Evolutionary conservation across 1,139 yeast species (phyloP), one percentile per base, ranked within the genome.

Genomic region (Lodderomyces jiufengensis): DNA sequence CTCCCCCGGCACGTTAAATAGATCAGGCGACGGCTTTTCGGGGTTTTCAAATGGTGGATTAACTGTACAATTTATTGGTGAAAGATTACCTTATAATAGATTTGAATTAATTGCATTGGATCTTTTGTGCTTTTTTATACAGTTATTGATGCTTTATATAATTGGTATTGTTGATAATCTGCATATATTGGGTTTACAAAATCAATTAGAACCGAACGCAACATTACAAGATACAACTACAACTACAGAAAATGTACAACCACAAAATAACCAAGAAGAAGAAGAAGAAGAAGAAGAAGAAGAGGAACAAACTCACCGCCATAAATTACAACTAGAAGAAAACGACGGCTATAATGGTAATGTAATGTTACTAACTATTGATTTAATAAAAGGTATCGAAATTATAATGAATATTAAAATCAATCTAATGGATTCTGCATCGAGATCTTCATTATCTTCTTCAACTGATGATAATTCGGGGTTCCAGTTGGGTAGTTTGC

Each of bases 261-360:
- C 20, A 18, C 10, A 11, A 11, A 21, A 21, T 28, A n/a, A 16
- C 7, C 7, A 20, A 5, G 24, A 11, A 6, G 11, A 23, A 5
- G 29, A 31, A 11, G 27, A 26, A 4, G 22, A n/a, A 13, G 32
- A 14, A 3, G 24, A 9, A 20, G 24, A 16, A 5, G 10, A 18
- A 20, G 24, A 18, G 22, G 51, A 18, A 7, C 7, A 18, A 18
- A 5, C 7, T 18, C n/a, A n/a, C n/a, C n/a, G n/a, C n/a, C n/a
- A n/a, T n/a, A n/a, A n/a, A n/a, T n/a, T n/a, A n/a, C n/a, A n/a
- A n/a, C n/a, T 47, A 24, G 44, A 45, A 15, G 60, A 55, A 23
- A 53, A 57, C 9, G 73, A 69, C 46, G 75, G 75, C 1, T 68
- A 63, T 45, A 59, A 54, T 33, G 74, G 74, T 2, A 61, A 63